These are phyloP conservation scores for Diaporthe vexans DNA, from an alignment of 2,329 filamentous ascomycete genomes.

Conservation along the genomic window DNA sequence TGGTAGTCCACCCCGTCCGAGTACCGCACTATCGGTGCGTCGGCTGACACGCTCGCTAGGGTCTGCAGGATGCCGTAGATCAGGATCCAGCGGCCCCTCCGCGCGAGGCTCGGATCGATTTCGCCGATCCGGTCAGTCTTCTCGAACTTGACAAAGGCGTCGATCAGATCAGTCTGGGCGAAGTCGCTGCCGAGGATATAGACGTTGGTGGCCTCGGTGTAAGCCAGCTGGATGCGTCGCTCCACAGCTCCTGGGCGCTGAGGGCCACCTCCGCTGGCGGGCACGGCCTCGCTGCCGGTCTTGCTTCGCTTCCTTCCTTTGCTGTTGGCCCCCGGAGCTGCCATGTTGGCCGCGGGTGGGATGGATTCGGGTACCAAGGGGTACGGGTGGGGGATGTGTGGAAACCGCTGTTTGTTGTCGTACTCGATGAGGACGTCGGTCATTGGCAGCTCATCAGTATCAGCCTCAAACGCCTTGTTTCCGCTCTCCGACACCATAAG, in stretches of 20 bases:
- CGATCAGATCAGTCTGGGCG: conserved; percentile 66
- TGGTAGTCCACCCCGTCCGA: conserved; percentile 69
- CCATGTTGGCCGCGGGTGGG: conserved; percentile 45
- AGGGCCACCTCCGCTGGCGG: conserved; percentile 41
- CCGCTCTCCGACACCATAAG: conserved; percentile 67
- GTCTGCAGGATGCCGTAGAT: conserved; percentile 73
- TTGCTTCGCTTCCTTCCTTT: conserved; percentile 48
- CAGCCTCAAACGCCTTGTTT: conserved; percentile 62
- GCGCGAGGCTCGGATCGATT: conserved; percentile 67
- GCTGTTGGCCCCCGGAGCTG: neutral
- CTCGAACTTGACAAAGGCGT: conserved; percentile 69
- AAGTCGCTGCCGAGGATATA: conserved; percentile 68
- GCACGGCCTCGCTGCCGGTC: conserved; percentile 46
- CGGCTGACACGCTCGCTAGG: conserved; percentile 70
- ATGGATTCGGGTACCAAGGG: conserved; percentile 72
- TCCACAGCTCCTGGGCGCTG: conserved; percentile 54
- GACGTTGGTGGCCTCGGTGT: conserved; percentile 73
- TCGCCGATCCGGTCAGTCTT: conserved; percentile 65
- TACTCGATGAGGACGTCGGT: conserved; percentile 77
- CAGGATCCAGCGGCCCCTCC: conserved; percentile 72
- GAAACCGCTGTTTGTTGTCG: conserved; percentile 73
- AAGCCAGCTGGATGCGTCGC: conserved; percentile 67
- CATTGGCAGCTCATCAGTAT: conserved; percentile 69
- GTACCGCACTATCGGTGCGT: conserved; percentile 67
- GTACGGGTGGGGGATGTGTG: conserved; percentile 77